Evolutionary conservation across 2,329 filamentous ascomycete genomes (phyloP), one percentile per base, ranked within the genome.

Genomic region (Penicillium sp.): DNA sequence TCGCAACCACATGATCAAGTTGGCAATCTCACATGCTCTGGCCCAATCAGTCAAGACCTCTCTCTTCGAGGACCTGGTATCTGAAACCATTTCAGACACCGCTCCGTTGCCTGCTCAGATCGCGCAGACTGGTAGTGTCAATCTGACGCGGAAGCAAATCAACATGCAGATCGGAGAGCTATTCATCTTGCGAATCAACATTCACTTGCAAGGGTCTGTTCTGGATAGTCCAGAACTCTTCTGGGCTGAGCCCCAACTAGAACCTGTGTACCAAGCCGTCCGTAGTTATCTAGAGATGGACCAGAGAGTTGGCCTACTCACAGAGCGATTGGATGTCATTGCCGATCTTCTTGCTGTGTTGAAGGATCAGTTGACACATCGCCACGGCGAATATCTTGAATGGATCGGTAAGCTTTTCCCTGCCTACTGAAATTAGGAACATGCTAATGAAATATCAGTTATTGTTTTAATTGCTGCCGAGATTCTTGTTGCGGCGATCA

Each of bases 121-220:
- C 66, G 93, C 95, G 3, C 80, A 90, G 63, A 97, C 93, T 0
- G 95, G 95, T 62, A 95, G 93, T 70, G 95, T 99, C 70, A 88
- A 91, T 54, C 85, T 99, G 57, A 92, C 88, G 57, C 87, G 93
- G 44, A 87, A 87, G 58, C 88, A 98, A 73, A 97, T 99, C 81
- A 98, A 98, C 81, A 98, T 98, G 93, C 93, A 98, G 77, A 97
- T 99, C 60, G 95, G 95, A 73, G 93, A 99, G 78, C 85, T 99
- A 53, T 99, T 99, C 76, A 98, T 99, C 71, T 81, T 99, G 31
- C 87, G 95, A 59, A 98, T 99, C 79, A 97, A 95, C 75, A 98
- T 99, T 70, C 96, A 99, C 77, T 84, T 99, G 50, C 96, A 98
- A 75, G 95, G 95, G 33, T 96, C 91, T 29, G 93, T 99, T 6